A percentile compares a stretch with the other conserved stretches of the same genome.
Conservation (phyloP, 495 filamentous ascomycete species). For the Penicillium daleae region DNA sequence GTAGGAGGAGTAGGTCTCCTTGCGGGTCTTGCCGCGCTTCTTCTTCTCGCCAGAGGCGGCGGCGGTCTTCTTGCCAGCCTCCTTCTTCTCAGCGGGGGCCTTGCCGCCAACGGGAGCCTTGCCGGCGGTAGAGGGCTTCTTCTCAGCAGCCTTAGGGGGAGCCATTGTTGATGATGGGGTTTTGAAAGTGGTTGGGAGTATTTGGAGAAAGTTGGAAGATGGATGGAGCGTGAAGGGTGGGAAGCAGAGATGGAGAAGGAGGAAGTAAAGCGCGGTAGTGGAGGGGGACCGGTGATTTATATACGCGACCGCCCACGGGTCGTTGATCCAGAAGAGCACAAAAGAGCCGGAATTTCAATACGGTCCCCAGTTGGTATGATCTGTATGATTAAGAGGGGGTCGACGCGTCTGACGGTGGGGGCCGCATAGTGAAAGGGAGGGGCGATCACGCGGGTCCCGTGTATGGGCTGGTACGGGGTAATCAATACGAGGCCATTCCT, state of each 20-base stretch:
- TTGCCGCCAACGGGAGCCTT: slow-evolving; percentile 92
- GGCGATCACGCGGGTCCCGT: slow-evolving; percentile 23
- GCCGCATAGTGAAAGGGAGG: background rate
- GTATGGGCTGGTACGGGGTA: slow-evolving; percentile 11
- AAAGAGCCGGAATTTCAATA: slow-evolving; percentile 57
- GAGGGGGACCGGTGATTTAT: slow-evolving; percentile 52
- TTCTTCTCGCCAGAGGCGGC: slow-evolving; percentile 97
- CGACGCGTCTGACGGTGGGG: slow-evolving; percentile 31
- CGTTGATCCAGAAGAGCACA: slow-evolving; percentile 50
- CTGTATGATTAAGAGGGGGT: slow-evolving; percentile 50
- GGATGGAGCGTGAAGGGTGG: slow-evolving; percentile 40
- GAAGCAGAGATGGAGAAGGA: slow-evolving; percentile 31
- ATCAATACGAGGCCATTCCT: slow-evolving; percentile 37
- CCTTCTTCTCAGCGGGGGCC: slow-evolving; percentile 96
- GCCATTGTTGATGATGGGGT: slow-evolving; percentile 74
- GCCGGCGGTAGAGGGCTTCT: slow-evolving; percentile 95
- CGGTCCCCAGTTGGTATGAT: slow-evolving; percentile 50
- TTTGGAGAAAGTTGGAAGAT: slow-evolving; percentile 23
- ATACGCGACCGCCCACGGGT: slow-evolving; percentile 50
- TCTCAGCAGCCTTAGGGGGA: slow-evolving; percentile 89
- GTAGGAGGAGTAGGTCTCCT: slow-evolving; percentile 99
- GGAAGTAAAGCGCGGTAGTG: slow-evolving; percentile 51
- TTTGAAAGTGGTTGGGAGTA: slow-evolving; percentile 27
- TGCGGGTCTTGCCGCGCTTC: slow-evolving; percentile 99
- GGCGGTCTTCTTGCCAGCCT: slow-evolving; percentile 97